Conservation (phyloP, 768 basidiomycete genomes). For the Termitomyces eurrhizus region DNA sequence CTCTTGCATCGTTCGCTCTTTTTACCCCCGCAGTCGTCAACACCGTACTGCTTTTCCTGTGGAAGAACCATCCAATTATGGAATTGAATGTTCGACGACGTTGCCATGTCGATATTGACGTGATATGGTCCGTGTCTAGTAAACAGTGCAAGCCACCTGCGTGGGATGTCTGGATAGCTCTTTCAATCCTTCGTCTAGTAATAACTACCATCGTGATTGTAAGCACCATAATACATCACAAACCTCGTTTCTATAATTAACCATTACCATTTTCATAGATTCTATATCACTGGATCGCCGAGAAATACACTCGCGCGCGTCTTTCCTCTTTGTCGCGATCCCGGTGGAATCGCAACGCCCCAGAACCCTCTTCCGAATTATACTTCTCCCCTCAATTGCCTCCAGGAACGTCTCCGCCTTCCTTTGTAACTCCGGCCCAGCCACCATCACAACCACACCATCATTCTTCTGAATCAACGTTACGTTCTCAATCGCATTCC, state of each 20-base stretch:
- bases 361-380: conserved; percentile 12
- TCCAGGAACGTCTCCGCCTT: conserved; percentile 9
- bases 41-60: conserved; percentile 48
- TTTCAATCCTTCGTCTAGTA: conserved; percentile 48
- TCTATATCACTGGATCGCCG: conserved; percentile 23
- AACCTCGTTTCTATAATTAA: neutral
- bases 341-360: conserved; percentile 11
- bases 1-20: conserved; percentile 42
- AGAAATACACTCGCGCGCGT: conserved; percentile 22
- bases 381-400: conserved; percentile 17
- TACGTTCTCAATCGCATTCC: conserved; percentile 14
- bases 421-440: conserved; percentile 4
- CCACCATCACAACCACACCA: conserved; percentile 9
- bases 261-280: conserved; percentile 18
- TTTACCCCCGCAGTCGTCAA: conserved; percentile 53
- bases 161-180: conserved; percentile 53
- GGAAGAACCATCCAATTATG: conserved; percentile 38
- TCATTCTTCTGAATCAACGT: conserved; percentile 20
- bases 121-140: conserved; percentile 52
- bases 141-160: conserved; percentile 27
- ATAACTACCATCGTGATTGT: conserved; percentile 53
- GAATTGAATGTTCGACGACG: conserved; percentile 36
- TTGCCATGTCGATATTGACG: conserved; percentile 65
- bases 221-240: conserved; percentile 21
- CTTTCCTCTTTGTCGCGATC: conserved; percentile 19